These are phyloP conservation scores for Talaromyces proteolyticus DNA, from an alignment of 495 filamentous ascomycete species.

Conservation along the genomic window DNA sequence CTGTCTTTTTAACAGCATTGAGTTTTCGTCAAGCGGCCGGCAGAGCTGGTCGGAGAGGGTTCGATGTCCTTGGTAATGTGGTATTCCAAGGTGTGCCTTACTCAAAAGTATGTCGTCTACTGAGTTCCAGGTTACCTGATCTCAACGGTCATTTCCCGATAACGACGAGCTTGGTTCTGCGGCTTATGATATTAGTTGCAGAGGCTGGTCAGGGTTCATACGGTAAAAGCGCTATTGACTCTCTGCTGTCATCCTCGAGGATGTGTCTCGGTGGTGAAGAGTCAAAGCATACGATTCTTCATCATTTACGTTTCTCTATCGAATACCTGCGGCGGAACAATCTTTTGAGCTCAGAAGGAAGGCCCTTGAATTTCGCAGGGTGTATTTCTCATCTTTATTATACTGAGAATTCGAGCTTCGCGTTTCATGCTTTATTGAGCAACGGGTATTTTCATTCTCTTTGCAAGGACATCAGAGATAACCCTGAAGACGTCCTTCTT, in stretches of 20 bases:
- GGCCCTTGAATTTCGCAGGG: constrained; percentile 63
- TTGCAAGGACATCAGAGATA: constrained; percentile 41
- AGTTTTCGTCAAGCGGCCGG: constrained; percentile 73
- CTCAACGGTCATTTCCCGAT: constrained; percentile 75
- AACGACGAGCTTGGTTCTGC: constrained; percentile 64
- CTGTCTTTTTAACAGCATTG: constrained; percentile 63
- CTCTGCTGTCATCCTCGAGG: constrained; percentile 60
- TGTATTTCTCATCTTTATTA: constrained; percentile 65
- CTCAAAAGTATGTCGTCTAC: constrained; percentile 52
- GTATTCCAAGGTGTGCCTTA: constrained; percentile 59
- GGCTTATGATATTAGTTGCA: constrained; percentile 60
- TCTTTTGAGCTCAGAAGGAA: constrained; percentile 52
- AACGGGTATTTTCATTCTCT: constrained; percentile 62
- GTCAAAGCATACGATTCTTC: constrained; percentile 58
- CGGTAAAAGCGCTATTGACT: constrained; percentile 55
- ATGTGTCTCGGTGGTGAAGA: constrained; percentile 61
- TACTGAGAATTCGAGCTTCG: constrained; percentile 65
- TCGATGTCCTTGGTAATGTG: constrained; percentile 75
- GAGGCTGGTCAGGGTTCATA: constrained; percentile 55
- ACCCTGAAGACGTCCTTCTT: constrained; percentile 28
- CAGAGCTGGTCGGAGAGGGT: constrained; percentile 72
- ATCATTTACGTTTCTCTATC: constrained; percentile 74
- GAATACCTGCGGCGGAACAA: constrained; percentile 68
- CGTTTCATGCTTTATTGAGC: constrained; percentile 66
- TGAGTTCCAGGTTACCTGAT: constrained; percentile 66